A percentile compares a stretch with the other conserved stretches of the same genome.
Evolutionary conservation across 352 stramenopile species (phyloP).

Genomic region (Phytophthora syringae): DNA sequence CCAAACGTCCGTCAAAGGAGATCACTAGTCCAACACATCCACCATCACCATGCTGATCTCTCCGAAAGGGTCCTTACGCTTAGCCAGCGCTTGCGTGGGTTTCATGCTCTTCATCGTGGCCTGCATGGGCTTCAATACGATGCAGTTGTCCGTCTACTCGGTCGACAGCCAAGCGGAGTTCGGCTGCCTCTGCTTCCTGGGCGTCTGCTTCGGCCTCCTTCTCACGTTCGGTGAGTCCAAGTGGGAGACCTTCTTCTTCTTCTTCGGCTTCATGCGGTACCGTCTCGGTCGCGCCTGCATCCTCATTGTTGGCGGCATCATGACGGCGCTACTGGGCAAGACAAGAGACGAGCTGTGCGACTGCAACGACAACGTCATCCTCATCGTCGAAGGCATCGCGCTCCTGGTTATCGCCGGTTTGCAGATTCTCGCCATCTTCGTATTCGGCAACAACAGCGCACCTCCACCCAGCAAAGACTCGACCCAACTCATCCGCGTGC

Average conservation of each 20-base stretch:
- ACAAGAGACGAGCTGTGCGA: conserved; percentile 57
- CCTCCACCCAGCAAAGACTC: conserved; percentile 17
- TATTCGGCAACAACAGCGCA: conserved; percentile 60
- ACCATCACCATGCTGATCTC: conserved; percentile 23
- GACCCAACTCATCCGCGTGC: background rate
- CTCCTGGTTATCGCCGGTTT: conserved; percentile 53
- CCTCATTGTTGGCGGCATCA: conserved; percentile 65
- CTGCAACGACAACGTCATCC: conserved; percentile 55
- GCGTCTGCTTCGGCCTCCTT: conserved; percentile 64
- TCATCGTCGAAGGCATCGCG: conserved; percentile 61
- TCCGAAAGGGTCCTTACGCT: conserved; percentile 44
- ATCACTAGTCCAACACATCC: too few species aligned
- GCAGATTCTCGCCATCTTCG: conserved; percentile 55
- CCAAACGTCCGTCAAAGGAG: too few species aligned
- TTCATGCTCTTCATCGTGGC: conserved; percentile 52
- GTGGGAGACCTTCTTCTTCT: conserved; percentile 77
- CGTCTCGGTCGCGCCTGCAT: conserved; percentile 63
- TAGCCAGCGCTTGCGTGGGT: conserved; percentile 42
- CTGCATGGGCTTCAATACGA: conserved; percentile 59
- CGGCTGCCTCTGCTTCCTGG: conserved; percentile 79
- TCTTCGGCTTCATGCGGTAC: conserved; percentile 85
- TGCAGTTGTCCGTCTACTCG: conserved; percentile 34
- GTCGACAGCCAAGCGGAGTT: conserved; percentile 66
- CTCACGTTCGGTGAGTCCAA: conserved; percentile 66
- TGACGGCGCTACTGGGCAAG: conserved; percentile 67